phyloP scores from a whole-genome alignment of 2,329 filamentous ascomycete genomes.

The Scortechinia acanthostroma region DNA sequence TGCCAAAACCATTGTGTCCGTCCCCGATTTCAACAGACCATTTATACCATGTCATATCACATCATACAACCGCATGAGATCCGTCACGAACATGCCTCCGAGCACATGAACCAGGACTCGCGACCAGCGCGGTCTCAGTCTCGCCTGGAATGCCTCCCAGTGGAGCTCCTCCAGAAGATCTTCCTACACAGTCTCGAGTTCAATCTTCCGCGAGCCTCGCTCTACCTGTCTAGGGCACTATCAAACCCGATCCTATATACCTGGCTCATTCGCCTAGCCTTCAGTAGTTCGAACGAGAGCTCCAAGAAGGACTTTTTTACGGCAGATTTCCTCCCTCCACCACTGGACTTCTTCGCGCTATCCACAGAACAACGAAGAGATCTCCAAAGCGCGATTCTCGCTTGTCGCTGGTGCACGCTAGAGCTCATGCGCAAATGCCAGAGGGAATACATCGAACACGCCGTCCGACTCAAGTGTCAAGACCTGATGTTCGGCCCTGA shows the following conservation, averaged over 20 bases:
- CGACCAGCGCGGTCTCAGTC: too few relatives aligned
- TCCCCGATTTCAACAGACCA: too few relatives aligned
- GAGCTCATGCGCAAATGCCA: neutral
- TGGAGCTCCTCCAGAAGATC: neutral
- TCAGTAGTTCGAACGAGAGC: neutral
- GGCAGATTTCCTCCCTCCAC: neutral
- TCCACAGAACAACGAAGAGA: neutral
- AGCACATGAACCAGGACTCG: too few relatives aligned
- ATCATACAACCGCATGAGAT: too few relatives aligned
- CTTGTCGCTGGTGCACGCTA: neutral
- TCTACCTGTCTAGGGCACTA: neutral
- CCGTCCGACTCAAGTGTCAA: neutral
- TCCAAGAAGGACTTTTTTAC: neutral
- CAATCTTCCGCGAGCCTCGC: neutral
- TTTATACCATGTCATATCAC: too few relatives aligned
- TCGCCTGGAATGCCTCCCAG: neutral
- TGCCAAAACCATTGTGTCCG: too few relatives aligned
- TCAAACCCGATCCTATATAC: neutral
- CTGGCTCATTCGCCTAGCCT: slow-evolving; percentile 1
- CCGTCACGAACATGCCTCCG: too few relatives aligned
- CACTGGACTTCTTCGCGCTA: neutral
- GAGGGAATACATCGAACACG: neutral
- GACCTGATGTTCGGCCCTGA: neutral
- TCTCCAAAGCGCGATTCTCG: neutral
- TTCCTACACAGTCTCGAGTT: neutral